phyloP scores from a whole-genome alignment of 2,329 filamentous ascomycete genomes.

The Apiospora pterosperma region DNA sequence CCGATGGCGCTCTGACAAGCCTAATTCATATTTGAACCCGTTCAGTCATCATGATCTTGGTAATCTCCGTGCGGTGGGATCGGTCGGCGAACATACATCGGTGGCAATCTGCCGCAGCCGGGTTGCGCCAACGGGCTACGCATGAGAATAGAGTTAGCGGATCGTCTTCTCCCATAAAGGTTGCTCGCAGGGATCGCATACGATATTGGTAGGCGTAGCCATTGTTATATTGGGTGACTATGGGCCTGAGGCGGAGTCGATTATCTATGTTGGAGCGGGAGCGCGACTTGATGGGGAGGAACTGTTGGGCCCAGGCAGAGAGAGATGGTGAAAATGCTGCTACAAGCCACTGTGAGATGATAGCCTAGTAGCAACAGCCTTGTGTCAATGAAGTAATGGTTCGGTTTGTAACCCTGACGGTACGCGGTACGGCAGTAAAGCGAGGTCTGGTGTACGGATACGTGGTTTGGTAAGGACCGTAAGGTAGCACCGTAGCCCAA shows the following conservation, averaged over 20 bases:
- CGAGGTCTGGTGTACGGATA: neutral
- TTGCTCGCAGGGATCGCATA: neutral
- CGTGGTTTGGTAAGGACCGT: neutral
- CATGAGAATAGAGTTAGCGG: neutral
- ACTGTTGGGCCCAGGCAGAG: neutral
- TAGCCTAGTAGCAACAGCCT: neutral
- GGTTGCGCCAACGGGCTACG: constrained; percentile 69
- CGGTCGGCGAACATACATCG: constrained; percentile 57
- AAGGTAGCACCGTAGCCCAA: neutral
- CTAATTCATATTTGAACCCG: constrained; percentile 39
- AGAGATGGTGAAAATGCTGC: neutral
- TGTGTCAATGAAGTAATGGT: neutral
- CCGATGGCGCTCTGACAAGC: constrained; percentile 79
- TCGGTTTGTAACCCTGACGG: neutral
- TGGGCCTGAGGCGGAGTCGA: neutral
- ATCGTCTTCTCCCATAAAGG: too few species aligned
- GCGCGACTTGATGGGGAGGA: neutral
- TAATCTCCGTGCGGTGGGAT: neutral
- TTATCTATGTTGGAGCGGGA: neutral
- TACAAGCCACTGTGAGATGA: neutral
- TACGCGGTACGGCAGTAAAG: neutral
- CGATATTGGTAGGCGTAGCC: neutral
- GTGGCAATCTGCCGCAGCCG: constrained; percentile 82
- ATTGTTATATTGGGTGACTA: neutral
- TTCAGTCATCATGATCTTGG: neutral